Conservation (phyloP, 257 asterid species). For the Fraxinus pennsylvanica region DNA sequence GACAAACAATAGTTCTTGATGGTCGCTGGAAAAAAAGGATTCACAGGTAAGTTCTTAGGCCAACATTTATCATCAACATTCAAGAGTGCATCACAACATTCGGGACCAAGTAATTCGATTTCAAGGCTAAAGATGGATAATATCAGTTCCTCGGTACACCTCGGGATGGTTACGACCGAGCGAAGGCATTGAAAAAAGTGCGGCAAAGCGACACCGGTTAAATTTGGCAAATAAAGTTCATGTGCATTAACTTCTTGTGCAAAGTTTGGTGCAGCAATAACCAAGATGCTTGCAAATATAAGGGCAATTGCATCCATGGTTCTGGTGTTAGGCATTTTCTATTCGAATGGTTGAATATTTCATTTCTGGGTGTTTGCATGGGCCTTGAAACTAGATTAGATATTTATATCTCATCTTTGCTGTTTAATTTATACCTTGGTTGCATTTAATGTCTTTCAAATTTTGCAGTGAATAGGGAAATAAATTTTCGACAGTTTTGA, state of each 20-base stretch:
- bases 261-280: background rate
- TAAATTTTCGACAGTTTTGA: too few species aligned
- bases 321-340: background rate
- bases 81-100: conserved; percentile 28
- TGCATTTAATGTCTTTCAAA: background rate
- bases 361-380: too few species aligned
- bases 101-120: conserved; percentile 25
- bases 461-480: background rate
- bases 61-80: conserved; percentile 32
- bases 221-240: background rate
- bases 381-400: background rate
- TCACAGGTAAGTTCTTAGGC: conserved; percentile 7
- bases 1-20: too few species aligned
- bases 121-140: conserved; percentile 22
- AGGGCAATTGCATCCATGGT: background rate
- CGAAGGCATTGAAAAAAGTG: conserved; percentile 22
- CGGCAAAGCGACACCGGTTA: background rate
- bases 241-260: background rate
- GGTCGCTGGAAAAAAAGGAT: too few species aligned
- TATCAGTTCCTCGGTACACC: conserved; percentile 25
- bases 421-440: too few species aligned
- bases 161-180: conserved; percentile 17
- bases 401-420: too few species aligned
- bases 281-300: background rate
- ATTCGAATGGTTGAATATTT: too few species aligned